Percentiles rank a stretch among this genome's conserved stretches.
These are phyloP conservation scores for Pythium folliculosum DNA, from an alignment of 352 stramenopile species.

Conservation along the genomic window DNA sequence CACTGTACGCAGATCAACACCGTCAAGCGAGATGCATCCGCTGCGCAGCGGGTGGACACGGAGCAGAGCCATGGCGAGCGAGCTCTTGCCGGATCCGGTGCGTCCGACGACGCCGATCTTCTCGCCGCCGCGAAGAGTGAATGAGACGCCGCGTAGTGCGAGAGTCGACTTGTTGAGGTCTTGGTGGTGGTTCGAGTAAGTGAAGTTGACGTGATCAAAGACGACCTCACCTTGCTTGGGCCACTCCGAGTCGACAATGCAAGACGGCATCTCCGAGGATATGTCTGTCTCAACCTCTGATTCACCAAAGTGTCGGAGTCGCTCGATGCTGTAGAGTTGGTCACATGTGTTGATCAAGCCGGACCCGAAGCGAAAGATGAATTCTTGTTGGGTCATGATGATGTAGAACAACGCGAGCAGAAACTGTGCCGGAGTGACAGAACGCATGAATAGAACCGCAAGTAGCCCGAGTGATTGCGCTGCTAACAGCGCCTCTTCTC, in stretches of 20 bases:
- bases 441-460: background rate
- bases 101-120: constrained; percentile 33
- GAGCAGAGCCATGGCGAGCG: constrained; percentile 34
- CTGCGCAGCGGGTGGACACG: constrained; percentile 27
- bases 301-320: background rate
- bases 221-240: background rate
- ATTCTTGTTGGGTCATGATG: constrained; percentile 3
- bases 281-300: background rate
- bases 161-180: background rate
- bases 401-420: constrained; percentile 4
- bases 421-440: background rate
- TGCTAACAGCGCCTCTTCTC: background rate
- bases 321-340: background rate
- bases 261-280: background rate
- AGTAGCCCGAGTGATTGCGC: background rate
- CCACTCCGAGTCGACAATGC: background rate
- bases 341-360: background rate
- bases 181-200: background rate
- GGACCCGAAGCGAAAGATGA: background rate
- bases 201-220: background rate
- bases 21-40: constrained; percentile 82
- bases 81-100: constrained; percentile 40
- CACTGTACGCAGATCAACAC: constrained; percentile 54
- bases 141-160: constrained; percentile 26
- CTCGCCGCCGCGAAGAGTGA: constrained; percentile 22